Evolutionary conservation across 257 asterid genomes (phyloP).

Genomic region (Rehmannia glutinosa): DNA sequence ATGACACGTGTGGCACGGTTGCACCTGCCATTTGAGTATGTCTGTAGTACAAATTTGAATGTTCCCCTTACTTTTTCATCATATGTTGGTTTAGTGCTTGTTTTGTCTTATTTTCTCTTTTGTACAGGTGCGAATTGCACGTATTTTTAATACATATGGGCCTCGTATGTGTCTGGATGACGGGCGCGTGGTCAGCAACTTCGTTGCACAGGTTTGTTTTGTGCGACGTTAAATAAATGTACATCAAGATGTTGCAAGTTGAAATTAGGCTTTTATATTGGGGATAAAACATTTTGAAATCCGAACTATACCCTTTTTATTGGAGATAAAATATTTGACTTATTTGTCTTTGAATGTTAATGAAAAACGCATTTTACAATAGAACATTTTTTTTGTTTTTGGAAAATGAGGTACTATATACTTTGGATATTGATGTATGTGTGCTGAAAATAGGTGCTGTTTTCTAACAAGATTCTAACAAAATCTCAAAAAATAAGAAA

Average conservation of each 20-base stretch:
- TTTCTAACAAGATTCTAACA: not conserved
- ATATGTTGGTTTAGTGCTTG: not conserved
- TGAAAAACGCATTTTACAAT: not conserved
- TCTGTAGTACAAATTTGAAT: not conserved
- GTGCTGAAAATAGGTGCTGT: not conserved
- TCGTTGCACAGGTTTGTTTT: constrained; percentile 82
- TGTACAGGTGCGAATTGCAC: constrained; percentile 90
- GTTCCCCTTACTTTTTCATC: not conserved
- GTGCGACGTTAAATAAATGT: not conserved
- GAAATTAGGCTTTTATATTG: not conserved
- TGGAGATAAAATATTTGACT: not conserved
- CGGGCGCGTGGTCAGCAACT: constrained; percentile 99
- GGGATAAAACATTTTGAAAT: not conserved
- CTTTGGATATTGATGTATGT: not conserved
- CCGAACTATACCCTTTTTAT: not conserved
- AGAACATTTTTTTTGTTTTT: not conserved
- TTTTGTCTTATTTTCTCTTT: constrained; percentile 1
- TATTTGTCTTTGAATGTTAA: no score
- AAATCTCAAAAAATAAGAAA: not conserved
- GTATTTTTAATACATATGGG: constrained; percentile 94
- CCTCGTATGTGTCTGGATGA: constrained; percentile 99
- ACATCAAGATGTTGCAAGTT: not conserved
- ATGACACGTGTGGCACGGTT: not conserved
- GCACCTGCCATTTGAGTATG: not conserved
- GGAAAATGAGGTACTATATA: not conserved